Evolutionary conservation across 495 filamentous ascomycete genomes (phyloP), one percentile per base, ranked within the genome.

Genomic region (Aspergillus sclerotioniger): DNA sequence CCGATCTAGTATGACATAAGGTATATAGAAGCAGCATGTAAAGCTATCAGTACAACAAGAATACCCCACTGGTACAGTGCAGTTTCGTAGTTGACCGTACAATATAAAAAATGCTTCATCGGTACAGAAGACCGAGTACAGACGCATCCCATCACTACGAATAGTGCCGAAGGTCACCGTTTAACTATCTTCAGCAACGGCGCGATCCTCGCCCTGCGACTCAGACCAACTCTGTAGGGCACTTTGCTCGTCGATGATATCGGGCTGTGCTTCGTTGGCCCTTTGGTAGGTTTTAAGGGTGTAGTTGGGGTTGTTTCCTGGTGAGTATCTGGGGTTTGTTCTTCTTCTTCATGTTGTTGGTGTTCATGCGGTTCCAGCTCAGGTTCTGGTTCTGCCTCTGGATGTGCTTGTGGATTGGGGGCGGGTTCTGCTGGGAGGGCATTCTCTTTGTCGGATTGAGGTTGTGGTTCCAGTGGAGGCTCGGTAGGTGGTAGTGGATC

Each of bases 151-250:
- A 41, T n/a, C 10, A 8, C 19, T 37, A 3, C 25, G 32, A n/a
- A 52, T 41, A 12, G 28, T 20, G 12, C 20, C n/a, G 6, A 25
- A 32, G n/a, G 43, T 77, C 68, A 86, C 59, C 84, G 86, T 65
- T 79, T 84, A 29, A 89, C 78, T 31, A 82, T 74, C 62, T 85
- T 84, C 53, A 91, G 66, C 58, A 91, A 69, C 17, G 88, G 84
- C 25, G 84, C 79, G 61, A 91, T 90, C 51, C 84, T 73, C 25
- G 82, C 81, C 59, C 81, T 68, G 54, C 82, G 85, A 70, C 86
- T 90, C 39, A 91, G 66, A 4, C 88, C 88, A 32, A 91, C 87
- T 4, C 87, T 76, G 48, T 84, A 86, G 1, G 80, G 73, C 6
- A 84, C 82, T 54, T 83, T 86, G 44, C 76, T 72, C 25, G 78